phyloP scores from a whole-genome alignment of 805 yeast genomes.

The Wickerhamiella dianesei region DNA sequence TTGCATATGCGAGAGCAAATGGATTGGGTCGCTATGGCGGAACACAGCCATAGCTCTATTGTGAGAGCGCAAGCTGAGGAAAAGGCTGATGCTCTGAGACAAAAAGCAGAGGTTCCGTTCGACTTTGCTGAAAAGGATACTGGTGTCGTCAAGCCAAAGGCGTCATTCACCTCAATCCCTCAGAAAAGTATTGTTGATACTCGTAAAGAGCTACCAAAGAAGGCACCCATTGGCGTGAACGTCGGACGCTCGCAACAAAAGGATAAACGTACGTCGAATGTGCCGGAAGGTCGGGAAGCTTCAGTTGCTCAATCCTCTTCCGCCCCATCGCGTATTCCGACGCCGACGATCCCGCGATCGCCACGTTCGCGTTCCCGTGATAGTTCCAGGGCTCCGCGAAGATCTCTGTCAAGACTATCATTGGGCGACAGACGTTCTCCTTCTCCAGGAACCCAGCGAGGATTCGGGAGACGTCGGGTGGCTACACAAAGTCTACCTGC shows the following conservation, averaged over 20 bases:
- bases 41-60: conserved; percentile 1
- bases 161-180: conserved; percentile 9
- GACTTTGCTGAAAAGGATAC: conserved; percentile 9
- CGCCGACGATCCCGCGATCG: background rate
- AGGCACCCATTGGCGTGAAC: conserved; percentile 1
- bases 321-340: background rate
- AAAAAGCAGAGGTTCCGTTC: conserved; percentile 16
- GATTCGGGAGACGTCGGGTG: conserved; percentile 1
- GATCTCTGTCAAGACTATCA: background rate
- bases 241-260: background rate
- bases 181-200: conserved; percentile 16
- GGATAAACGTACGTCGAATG: background rate
- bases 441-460: background rate
- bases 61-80: conserved; percentile 6
- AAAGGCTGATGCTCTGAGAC: conserved; percentile 2
- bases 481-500: background rate
- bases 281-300: background rate
- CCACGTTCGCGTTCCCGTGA: background rate
- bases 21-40: background rate
- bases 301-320: background rate
- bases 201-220: conserved; percentile 9
- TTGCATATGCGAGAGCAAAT: background rate
- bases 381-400: background rate
- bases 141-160: conserved; percentile 6
- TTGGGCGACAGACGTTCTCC: conserved; percentile 2